Evolutionary conservation across 2,329 filamentous ascomycete genomes (phyloP).

Genomic region (Trichoderma semiorbis): DNA sequence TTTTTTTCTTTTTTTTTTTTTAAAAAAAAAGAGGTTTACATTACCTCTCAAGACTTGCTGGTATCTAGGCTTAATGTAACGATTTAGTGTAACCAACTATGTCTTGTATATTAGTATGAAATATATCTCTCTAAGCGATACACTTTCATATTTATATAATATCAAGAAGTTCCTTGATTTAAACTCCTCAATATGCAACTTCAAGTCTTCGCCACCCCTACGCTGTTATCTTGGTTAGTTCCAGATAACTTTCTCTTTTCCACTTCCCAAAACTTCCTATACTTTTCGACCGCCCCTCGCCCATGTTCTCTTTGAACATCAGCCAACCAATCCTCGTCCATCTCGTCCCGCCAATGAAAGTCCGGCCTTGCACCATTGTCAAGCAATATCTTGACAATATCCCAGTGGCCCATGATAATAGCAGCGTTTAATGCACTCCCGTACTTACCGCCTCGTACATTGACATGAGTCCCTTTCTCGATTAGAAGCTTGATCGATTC

Average conservation of each 20-base stretch:
- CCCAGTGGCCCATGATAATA: neutral
- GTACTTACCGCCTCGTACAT: neutral
- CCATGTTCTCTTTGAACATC: neutral
- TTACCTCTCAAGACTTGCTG: too few species aligned
- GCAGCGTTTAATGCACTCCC: neutral
- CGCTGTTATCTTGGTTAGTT: neutral
- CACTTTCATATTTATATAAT: too few species aligned
- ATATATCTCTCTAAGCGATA: too few species aligned
- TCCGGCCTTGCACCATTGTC: neutral
- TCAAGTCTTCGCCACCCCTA: neutral
- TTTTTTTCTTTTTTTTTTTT: too few species aligned
- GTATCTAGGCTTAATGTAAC: too few species aligned
- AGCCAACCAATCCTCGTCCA: neutral
- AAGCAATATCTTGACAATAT: neutral
- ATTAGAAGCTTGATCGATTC: neutral
- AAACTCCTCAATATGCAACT: neutral
- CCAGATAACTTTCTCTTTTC: neutral
- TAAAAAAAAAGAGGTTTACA: too few species aligned
- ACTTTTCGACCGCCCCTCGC: neutral
- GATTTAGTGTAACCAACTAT: too few species aligned
- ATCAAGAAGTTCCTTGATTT: too few species aligned
- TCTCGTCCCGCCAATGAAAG: neutral
- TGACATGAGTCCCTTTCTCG: neutral
- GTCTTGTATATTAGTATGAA: too few species aligned
- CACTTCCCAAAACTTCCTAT: neutral